phyloP scores from a whole-genome alignment of 2,329 filamentous ascomycete genomes.

The Sporothrix dimorphospora region DNA sequence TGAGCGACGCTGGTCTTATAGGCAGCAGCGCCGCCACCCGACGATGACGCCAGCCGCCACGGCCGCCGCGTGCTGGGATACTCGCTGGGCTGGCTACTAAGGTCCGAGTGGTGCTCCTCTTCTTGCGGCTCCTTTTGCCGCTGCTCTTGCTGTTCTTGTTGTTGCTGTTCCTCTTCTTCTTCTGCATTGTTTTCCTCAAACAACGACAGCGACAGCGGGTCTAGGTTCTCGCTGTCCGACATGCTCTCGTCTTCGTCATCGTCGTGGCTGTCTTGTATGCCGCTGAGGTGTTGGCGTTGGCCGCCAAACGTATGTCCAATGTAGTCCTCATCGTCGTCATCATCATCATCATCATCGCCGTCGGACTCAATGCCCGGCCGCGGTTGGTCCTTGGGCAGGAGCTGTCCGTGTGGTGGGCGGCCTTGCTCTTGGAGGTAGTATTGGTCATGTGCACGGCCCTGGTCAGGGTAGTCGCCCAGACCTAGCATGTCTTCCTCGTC shows the following conservation, averaged over 20 bases:
- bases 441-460: background rate
- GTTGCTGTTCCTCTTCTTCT: slow-evolving; percentile 15
- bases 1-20: background rate
- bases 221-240: slow-evolving; percentile 56
- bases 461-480: background rate
- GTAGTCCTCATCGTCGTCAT: background rate
- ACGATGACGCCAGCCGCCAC: slow-evolving; percentile 38
- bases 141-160: background rate
- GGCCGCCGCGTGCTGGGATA: slow-evolving; percentile 57
- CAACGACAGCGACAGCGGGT: slow-evolving; percentile 42
- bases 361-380: slow-evolving; percentile 60
- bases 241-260: slow-evolving; percentile 37
- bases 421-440: background rate
- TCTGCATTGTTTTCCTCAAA: slow-evolving; percentile 30
- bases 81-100: slow-evolving; percentile 58
- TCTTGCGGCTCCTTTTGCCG: slow-evolving; percentile 4
- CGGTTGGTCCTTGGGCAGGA: slow-evolving; percentile 57
- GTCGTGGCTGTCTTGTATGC: background rate
- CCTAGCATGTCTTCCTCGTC: slow-evolving; percentile 32
- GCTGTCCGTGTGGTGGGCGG: slow-evolving; percentile 25
- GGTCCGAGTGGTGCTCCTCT: slow-evolving; percentile 38
- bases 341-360: slow-evolving; percentile 10
- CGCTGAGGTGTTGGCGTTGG: background rate
- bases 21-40: background rate
- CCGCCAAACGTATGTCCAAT: slow-evolving; percentile 7